Evolutionary conservation across 2,329 filamentous ascomycete species (phyloP), one percentile per base, ranked within the genome.

Genomic region (Beauveria medogensis): DNA sequence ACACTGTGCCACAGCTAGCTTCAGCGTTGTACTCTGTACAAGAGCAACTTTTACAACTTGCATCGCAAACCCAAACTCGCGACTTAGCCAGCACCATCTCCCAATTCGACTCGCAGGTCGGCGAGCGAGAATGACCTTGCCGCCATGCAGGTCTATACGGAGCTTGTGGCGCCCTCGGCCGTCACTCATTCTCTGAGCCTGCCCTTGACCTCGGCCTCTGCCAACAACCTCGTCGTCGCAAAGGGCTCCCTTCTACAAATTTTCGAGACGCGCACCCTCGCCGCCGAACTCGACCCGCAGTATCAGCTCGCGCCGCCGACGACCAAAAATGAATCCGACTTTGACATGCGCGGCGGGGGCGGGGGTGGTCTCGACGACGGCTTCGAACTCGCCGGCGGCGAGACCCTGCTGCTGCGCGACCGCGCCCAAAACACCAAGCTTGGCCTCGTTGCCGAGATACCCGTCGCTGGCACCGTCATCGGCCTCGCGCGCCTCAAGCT

Each of bases 61-160:
- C 26, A 41, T 53, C 28, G 41, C 59, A 52, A 61, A 26, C 37
- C n/a, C 59, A 26, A 44, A 41, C 22, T 24, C 20, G 30, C 48
- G 47, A 59, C 34, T 24, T n/a, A 50, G n/a, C 26, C 30, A 26
- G 30, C 18, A 37, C 37, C 37, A 47, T 47, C 57, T 52, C 54
- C 34, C 66, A 67, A 61, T 65, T 62, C 65, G 41, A 64, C 56
- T 62, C 58, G 44, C 50, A 61, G 63, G 62, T 61, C 60, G 61
- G 65, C 57, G 65, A 46, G 30, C 64, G 69, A 72, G 66, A 69
- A 75, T 75, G 74, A 67, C 69, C 65, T 67, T 68, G 72, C 69
- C 65, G 66, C 66, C 53, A 97, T 97, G 93, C 93, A 97, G 84
- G 96, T 91, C 81, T 97, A 97, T 78, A 92, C 91, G 71, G 94